Evolutionary conservation across 2,329 filamentous ascomycete species (phyloP).

Genomic region (Microdochium bolleyi): DNA sequence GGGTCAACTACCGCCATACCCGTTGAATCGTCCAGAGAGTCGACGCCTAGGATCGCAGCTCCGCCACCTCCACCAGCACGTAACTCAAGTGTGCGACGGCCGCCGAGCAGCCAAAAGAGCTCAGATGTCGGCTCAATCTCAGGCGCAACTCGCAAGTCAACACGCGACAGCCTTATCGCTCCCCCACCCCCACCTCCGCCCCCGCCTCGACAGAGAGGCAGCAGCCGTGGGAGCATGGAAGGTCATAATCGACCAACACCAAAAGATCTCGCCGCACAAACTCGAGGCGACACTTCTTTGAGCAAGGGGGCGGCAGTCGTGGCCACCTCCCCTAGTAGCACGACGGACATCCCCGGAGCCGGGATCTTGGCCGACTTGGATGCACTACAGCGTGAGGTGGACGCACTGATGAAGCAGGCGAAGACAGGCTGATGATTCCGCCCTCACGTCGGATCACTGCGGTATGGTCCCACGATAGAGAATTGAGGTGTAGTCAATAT

Average conservation of each 20-base stretch:
- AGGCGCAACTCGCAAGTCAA: constrained; percentile 21
- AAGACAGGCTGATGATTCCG: not conserved
- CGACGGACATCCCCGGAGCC: constrained; percentile 24
- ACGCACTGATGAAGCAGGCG: constrained; percentile 42
- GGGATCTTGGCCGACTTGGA: constrained; percentile 68
- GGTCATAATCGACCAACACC: constrained; percentile 4
- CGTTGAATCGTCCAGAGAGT: not conserved
- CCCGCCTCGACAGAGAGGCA: constrained; percentile 35
- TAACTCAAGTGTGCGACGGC: constrained; percentile 33
- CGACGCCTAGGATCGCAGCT: constrained; percentile 20
- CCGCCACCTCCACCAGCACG: constrained; percentile 38
- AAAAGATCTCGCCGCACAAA: constrained; percentile 4
- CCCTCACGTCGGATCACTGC: not conserved
- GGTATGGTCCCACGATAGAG: not conserved
- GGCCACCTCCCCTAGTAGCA: constrained; percentile 8
- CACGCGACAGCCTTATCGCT: constrained; percentile 12
- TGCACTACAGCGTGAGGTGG: constrained; percentile 67
- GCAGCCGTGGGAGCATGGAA: constrained; percentile 35
- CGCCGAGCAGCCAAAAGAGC: constrained; percentile 24
- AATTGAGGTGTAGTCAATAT: not conserved
- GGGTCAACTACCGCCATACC: constrained; percentile 1
- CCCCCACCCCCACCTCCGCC: constrained; percentile 39
- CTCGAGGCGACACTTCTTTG: constrained; percentile 17
- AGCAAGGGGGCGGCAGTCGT: constrained; percentile 13
- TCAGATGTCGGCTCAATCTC: constrained; percentile 26